A percentile compares a stretch with the other conserved stretches of the same genome.
Evolutionary conservation across 768 basidiomycete genomes (phyloP).

Genomic region (Crepidotus variabilis): DNA sequence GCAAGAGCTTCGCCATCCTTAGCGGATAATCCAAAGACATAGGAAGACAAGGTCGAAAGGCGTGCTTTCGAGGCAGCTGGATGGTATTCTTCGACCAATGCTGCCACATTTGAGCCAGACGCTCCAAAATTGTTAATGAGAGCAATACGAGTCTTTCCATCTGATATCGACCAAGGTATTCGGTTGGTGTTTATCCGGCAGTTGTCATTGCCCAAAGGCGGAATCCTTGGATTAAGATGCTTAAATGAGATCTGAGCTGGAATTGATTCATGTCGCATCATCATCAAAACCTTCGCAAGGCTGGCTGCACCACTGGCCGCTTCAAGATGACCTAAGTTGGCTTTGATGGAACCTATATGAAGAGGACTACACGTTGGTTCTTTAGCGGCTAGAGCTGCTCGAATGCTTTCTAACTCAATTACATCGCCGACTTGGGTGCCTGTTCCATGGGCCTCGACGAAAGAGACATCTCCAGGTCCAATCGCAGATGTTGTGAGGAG

Average conservation of each 20-base stretch:
- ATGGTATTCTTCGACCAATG: constrained; percentile 55
- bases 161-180: constrained; percentile 38
- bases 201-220: constrained; percentile 41
- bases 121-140: constrained; percentile 77
- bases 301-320: constrained; percentile 73
- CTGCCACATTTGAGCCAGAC: constrained; percentile 63
- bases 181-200: constrained; percentile 41
- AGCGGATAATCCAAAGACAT: constrained; percentile 61
- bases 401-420: constrained; percentile 60
- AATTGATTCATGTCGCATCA: constrained; percentile 54
- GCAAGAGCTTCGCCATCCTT: constrained; percentile 47
- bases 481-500: constrained; percentile 44
- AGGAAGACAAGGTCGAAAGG: constrained; percentile 5
- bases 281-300: constrained; percentile 67
- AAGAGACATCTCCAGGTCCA: constrained; percentile 43
- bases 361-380: constrained; percentile 46
- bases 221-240: constrained; percentile 55
- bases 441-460: constrained; percentile 75
- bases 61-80: background rate
- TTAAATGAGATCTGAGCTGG: constrained; percentile 58
- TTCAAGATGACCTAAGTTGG: constrained; percentile 73
- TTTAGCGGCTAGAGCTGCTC: constrained; percentile 43
- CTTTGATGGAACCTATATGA: constrained; percentile 66
- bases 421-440: constrained; percentile 72
- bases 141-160: constrained; percentile 41